Conservation (phyloP, 768 basidiomycete species). For the Infundibulicybe gibba region DNA sequence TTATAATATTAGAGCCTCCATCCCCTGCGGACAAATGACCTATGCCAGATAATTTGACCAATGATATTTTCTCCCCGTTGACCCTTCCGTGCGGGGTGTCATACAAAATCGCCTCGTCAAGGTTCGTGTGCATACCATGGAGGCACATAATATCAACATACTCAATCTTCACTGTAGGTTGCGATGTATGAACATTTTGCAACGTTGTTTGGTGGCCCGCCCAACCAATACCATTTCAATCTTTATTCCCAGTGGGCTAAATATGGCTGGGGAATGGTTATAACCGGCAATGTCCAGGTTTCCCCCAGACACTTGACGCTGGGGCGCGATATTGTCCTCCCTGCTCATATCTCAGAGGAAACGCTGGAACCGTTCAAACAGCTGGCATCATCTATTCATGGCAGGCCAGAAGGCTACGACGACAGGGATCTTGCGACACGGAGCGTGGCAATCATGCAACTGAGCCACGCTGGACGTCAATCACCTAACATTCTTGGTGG, state of each 20-base stretch:
- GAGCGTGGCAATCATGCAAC: slow-evolving; percentile 69
- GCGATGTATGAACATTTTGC: slow-evolving; percentile 88
- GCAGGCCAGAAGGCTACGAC: slow-evolving; percentile 5
- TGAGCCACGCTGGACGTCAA: slow-evolving; percentile 83
- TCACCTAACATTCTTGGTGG: slow-evolving; percentile 72
- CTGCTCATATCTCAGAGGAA: slow-evolving; percentile 35
- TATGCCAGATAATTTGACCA: background rate
- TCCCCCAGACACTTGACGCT: slow-evolving; percentile 57
- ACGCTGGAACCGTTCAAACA: slow-evolving; percentile 45
- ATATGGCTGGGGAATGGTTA: slow-evolving; percentile 82
- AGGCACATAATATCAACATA: background rate
- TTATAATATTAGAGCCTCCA: no score
- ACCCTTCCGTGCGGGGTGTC: slow-evolving; percentile 36
- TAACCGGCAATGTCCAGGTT: slow-evolving; percentile 86
- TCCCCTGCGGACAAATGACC: no score
- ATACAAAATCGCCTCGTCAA: slow-evolving; percentile 52
- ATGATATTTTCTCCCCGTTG: slow-evolving; percentile 18
- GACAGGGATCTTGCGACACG: no score
- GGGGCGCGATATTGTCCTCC: slow-evolving; percentile 70
- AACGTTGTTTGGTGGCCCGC: slow-evolving; percentile 60
- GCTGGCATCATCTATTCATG: slow-evolving; percentile 51
- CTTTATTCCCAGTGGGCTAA: slow-evolving; percentile 76
- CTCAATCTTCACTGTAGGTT: slow-evolving; percentile 45
- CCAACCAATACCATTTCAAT: slow-evolving; percentile 56
- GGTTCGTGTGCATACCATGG: slow-evolving; percentile 24